Evolutionary conservation across 108 stramenopile genomes (phyloP), one percentile per base, ranked within the genome.

Genomic region (Cyclotella atomus): DNA sequence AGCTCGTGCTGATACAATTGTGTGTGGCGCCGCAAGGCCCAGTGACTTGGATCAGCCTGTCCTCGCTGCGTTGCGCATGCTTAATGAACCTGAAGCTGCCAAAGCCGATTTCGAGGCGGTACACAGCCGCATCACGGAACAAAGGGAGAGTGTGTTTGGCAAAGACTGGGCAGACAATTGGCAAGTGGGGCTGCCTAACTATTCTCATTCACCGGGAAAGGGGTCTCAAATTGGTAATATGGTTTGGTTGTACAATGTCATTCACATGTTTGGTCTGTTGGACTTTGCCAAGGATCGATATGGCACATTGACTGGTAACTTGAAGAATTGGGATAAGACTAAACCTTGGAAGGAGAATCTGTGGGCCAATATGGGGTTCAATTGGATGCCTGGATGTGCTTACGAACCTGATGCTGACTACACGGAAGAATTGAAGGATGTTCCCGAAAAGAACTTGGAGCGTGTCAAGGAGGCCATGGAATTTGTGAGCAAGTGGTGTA

Each of bases 201-300:
- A 75, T 45, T 45, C 75, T 19, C 73, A 84, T 10, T 83, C 79
- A 17, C 70, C n/a, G n/a, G n/a, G 74, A 19, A 64, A 62, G 56
- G 75, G 75, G 7, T 83, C 79, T 32, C 85, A 94, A 55, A 84
- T 88, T 71, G 86, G 85, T 16, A 86, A 89, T 64, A 83, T 89
- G 52, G 83, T 95, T 14, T 93, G 91, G 90, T 49, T 82, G 9
- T 90, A 93, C 86, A 95, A 91, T 53, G 53, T 76, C 1, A 86
- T 93, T 36, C 78, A 87, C 47, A 77, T 85, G 46, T 93, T 59
- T 68, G 95, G 95, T 0, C 82, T 95, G 78, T 44, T 84, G 19
- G 85, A 87, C n/a, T 95, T 85, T 83, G 88, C 87, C 38, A 89
- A 87, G 63, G 86, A 87, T 45, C 79, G 94, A 15, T 95, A 95